These are phyloP conservation scores for Phaeosphaeriaceae sp. DNA, from an alignment of 2,329 filamentous ascomycete genomes.

Conservation along the genomic window DNA sequence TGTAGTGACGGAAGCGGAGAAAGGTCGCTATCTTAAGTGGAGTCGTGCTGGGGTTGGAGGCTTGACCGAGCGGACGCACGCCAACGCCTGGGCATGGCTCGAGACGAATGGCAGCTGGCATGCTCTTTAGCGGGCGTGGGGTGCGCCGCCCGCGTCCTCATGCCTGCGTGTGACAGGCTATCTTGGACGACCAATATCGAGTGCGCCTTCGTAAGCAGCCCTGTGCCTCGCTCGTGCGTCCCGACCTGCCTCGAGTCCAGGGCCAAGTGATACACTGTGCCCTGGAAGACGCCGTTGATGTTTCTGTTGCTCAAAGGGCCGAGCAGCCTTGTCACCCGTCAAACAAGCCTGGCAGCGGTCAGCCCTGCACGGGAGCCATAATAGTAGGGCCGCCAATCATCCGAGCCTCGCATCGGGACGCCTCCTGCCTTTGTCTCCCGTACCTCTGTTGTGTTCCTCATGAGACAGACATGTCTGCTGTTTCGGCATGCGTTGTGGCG, in stretches of 20 bases:
- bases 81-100: conserved; percentile 10
- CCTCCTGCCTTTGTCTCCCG: not conserved
- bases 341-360: not conserved
- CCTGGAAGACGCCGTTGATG: conserved; percentile 1
- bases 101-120: not conserved
- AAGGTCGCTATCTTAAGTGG: conserved; percentile 35
- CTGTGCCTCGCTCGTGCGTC: conserved; percentile 6
- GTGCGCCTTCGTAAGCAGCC: not conserved
- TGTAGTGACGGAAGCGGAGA: conserved; percentile 13
- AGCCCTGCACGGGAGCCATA: conserved; percentile 4
- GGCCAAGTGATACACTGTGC: conserved; percentile 3
- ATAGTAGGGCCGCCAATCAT: not conserved
- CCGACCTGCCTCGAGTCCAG: conserved; percentile 5
- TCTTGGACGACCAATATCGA: conserved; percentile 1
- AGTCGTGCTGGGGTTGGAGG: conserved; percentile 27
- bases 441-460: not conserved
- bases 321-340: not conserved
- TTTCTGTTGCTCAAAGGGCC: conserved; percentile 1
- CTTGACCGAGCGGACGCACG: conserved; percentile 14
- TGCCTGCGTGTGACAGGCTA: not conserved
- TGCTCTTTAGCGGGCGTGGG: conserved; percentile 14
- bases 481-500: not conserved
- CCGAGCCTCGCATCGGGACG: not conserved
- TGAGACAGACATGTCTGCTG: not conserved
- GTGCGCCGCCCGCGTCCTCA: conserved; percentile 3